Base-by-base conservation (phyloP, 257 asterid species). In the Leonotis leonurus region DNA sequence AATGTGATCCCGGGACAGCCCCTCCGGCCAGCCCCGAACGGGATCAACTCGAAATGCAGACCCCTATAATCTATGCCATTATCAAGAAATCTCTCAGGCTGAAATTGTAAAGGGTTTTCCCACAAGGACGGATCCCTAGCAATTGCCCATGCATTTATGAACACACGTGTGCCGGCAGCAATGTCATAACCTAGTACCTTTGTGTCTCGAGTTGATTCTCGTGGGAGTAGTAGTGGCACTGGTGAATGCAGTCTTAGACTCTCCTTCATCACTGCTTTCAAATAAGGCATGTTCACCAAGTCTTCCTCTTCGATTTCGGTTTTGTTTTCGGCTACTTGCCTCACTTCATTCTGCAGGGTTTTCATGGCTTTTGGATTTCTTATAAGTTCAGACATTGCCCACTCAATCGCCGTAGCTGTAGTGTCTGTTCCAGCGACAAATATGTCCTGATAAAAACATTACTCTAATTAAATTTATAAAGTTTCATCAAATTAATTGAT, bases 11-110 rank as follows among this genome's bases (percentile, higher is more conserved):
- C 95, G 0, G 85, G 92, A 22, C 91, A 83, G 0, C 73, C 80
- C 48, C 89, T 79, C 44, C 87, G 56, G 0, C 92, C 95, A 0
- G 85, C 74, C 1, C 95, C 92, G 48, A 81, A 86, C 1, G 87
- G 92, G 6, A 70, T 72, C 16, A 75, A 60, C 67, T 80, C 82
- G 37, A 81, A 81, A 48, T 81, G 63, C 0, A 57, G 54, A n/a
- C 92, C 87, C 30, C 12, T 71, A 56, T 53, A 79, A 52, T 83
- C 89, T 2, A 62, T 48, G 1, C 37, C 7, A 3, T 57, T 6
- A 17, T 65, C 50, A 60, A 74, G 36, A 25, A 86, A 84, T 13
- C 89, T 77, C 49, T 81, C 89, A 0, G 87, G 95, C 5, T 6
- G 32, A 67, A 84, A 84, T 1, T 81, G 73, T 13, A 76, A 78